These are phyloP conservation scores for Zymoseptoria brevis DNA, from an alignment of 2,329 filamentous ascomycete species.

Conservation along the genomic window DNA sequence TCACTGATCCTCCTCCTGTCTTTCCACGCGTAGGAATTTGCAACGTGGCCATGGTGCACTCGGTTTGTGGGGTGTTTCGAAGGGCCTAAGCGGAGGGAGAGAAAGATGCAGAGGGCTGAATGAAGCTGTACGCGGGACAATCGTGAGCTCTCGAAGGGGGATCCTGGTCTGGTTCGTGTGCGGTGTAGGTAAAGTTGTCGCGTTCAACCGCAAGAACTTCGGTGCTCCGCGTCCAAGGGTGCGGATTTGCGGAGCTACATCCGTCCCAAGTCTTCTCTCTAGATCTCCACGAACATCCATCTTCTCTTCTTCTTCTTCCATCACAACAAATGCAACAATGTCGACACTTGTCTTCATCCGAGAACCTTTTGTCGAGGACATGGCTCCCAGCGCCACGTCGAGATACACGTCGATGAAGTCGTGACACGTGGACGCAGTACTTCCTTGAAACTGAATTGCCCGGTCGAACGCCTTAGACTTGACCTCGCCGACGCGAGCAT, in stretches of 20 bases:
- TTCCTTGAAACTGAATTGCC: too few species aligned
- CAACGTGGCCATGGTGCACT: slow-evolving; percentile 19
- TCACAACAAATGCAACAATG: not conserved
- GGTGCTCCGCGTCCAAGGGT: not conserved
- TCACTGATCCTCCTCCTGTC: slow-evolving; percentile 48
- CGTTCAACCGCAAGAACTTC: not conserved
- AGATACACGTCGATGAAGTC: too few species aligned
- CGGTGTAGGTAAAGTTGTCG: not conserved
- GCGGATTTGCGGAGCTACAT: not conserved
- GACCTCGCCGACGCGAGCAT: too few species aligned
- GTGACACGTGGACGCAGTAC: too few species aligned
- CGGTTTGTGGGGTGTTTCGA: not conserved
- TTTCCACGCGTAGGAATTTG: slow-evolving; percentile 27
- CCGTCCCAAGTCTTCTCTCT: not conserved
- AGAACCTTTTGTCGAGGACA: too few species aligned
- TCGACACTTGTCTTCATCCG: too few species aligned
- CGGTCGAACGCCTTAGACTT: too few species aligned
- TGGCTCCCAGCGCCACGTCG: too few species aligned
- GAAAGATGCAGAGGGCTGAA: not conserved
- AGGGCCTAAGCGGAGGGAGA: not conserved
- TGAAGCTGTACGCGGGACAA: not conserved
- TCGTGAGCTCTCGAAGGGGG: not conserved
- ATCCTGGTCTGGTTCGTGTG: not conserved
- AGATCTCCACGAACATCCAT: not conserved
- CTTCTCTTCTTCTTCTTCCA: not conserved